Evolutionary conservation across 2,329 filamentous ascomycete genomes (phyloP).

Genomic region (Pezicula carpinea): DNA sequence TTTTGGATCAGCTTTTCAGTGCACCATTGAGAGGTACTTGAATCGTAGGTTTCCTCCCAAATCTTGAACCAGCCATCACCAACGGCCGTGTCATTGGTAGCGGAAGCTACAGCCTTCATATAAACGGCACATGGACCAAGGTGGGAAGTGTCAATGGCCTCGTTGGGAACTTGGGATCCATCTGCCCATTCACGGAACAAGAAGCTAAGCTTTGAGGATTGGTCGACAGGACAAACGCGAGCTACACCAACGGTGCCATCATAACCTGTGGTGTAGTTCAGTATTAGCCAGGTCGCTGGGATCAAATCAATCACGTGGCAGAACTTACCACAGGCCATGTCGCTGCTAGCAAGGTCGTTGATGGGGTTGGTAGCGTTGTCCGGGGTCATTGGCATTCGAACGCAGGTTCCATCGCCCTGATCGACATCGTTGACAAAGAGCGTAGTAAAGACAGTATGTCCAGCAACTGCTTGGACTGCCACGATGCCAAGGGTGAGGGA

Average conservation of each 20-base stretch:
- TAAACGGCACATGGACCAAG: slow-evolving; percentile 70
- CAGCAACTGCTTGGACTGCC: slow-evolving; percentile 30
- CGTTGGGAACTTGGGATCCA: slow-evolving; percentile 38
- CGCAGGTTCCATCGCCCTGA: slow-evolving; percentile 67
- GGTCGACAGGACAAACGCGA: slow-evolving; percentile 37
- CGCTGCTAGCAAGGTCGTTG: slow-evolving; percentile 47
- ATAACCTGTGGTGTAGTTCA: slow-evolving; percentile 31
- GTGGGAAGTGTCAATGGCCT: slow-evolving; percentile 55
- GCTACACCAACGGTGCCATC: slow-evolving; percentile 43
- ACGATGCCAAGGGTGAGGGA: slow-evolving; percentile 12
- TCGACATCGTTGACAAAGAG: slow-evolving; percentile 56
- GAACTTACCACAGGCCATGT: slow-evolving; percentile 66
- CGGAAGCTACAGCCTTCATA: slow-evolving; percentile 62
- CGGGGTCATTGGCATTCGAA: slow-evolving; percentile 58
- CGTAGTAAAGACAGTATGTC: slow-evolving; percentile 61
- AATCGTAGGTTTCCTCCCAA: slow-evolving; percentile 64
- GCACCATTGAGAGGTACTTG: slow-evolving; percentile 56
- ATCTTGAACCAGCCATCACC: slow-evolving; percentile 77
- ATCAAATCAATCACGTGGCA: background rate
- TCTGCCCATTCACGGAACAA: slow-evolving; percentile 61
- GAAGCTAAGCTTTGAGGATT: slow-evolving; percentile 36
- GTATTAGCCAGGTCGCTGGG: too few relatives aligned
- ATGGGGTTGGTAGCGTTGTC: slow-evolving; percentile 53
- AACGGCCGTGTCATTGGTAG: slow-evolving; percentile 44
- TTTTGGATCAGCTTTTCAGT: slow-evolving; percentile 63